phyloP scores from a whole-genome alignment of 2,329 filamentous ascomycete species.

The Balansia obtecta region DNA sequence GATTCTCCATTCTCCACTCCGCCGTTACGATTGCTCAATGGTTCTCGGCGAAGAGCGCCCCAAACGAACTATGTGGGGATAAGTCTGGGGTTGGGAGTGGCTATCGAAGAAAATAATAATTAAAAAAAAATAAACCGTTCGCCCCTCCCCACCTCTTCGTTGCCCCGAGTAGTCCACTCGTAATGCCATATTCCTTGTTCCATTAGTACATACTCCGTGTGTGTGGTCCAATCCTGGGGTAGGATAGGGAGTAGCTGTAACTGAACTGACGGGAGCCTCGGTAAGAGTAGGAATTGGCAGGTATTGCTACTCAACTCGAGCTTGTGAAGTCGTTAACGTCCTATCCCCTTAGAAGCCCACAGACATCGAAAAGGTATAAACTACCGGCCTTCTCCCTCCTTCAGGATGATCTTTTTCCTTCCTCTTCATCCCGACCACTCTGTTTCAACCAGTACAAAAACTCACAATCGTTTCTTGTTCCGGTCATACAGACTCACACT shows the following conservation, averaged over 20 bases:
- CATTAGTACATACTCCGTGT: too few species aligned
- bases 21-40: background rate
- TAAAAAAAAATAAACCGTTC: background rate
- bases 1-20: constrained; percentile 2
- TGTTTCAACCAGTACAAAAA: constrained; percentile 1
- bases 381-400: background rate
- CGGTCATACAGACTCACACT: constrained; percentile 5
- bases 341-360: background rate
- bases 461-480: constrained; percentile 1
- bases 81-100: background rate
- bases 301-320: background rate
- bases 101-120: background rate
- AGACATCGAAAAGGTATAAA: constrained; percentile 3
- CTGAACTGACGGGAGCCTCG: constrained; percentile 2
- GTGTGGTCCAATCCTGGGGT: background rate
- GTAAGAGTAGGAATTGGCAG: background rate
- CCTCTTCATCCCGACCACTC: constrained; percentile 1
- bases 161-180: background rate
- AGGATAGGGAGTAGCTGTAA: background rate
- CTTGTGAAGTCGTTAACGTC: background rate
- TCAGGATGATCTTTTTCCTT: background rate
- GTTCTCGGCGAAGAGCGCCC: background rate
- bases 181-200: background rate
- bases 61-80: background rate
- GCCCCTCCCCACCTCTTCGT: background rate